A percentile compares a stretch with the other conserved stretches of the same genome.
Evolutionary conservation across 345 rosid species (phyloP).

Genomic region (Gossypium herbaceum): DNA sequence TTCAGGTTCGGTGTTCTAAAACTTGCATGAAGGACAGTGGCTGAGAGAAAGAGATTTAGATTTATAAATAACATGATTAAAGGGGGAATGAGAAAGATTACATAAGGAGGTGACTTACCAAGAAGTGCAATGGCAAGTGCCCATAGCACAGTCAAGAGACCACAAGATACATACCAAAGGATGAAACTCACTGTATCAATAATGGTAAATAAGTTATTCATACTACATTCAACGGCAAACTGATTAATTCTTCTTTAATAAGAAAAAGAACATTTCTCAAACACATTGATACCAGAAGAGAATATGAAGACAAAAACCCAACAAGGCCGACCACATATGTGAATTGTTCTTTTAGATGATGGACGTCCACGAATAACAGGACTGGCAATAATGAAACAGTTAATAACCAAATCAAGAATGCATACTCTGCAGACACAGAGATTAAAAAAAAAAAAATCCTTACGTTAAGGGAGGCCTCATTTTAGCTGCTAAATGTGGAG

Average conservation of each 20-base stretch:
- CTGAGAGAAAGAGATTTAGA: conserved; percentile 31
- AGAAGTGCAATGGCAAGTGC: conserved; percentile 77
- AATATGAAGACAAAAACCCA: conserved; percentile 77
- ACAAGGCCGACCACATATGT: conserved; percentile 85
- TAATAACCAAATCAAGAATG: conserved; percentile 16
- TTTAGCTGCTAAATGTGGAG: conserved; percentile 93
- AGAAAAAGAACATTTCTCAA: background rate
- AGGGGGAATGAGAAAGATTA: conserved; percentile 6
- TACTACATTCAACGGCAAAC: background rate
- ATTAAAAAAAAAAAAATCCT: conserved; percentile 19
- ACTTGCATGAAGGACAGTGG: conserved; percentile 82
- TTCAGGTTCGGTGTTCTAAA: conserved; percentile 93
- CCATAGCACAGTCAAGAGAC: conserved; percentile 75
- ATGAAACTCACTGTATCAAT: conserved; percentile 51
- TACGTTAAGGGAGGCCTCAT: conserved; percentile 92
- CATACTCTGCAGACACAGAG: background rate
- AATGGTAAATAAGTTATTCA: conserved; percentile 4
- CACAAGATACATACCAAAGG: conserved; percentile 84
- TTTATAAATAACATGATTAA: background rate
- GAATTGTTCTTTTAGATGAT: conserved; percentile 70
- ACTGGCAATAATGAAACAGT: conserved; percentile 37
- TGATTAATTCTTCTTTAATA: background rate
- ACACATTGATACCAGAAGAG: conserved; percentile 52
- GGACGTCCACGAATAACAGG: conserved; percentile 95
- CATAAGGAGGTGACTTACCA: conserved; percentile 39